Evolutionary conservation across 2,329 filamentous ascomycete genomes (phyloP).

Genomic region (Polytolypa hystricis): DNA sequence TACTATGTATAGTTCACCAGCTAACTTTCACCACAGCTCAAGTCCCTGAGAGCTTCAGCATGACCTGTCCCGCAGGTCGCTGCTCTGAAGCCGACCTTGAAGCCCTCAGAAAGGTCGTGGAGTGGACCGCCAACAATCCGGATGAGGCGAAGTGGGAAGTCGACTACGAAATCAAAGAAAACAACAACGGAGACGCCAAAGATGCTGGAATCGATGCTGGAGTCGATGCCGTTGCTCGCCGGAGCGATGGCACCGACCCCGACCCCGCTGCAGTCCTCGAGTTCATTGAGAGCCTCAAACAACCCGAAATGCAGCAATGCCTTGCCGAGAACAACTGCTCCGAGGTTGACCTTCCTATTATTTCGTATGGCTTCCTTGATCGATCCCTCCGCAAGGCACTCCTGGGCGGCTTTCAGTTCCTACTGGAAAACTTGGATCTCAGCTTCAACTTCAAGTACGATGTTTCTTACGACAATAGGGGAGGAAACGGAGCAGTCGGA

Average conservation of each 20-base stretch:
- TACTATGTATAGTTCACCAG: too few species aligned
- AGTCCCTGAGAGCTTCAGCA: background rate
- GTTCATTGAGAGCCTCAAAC: too few species aligned
- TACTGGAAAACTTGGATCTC: background rate
- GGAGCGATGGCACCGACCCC: background rate
- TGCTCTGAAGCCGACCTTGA: background rate
- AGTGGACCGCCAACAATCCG: constrained; percentile 1
- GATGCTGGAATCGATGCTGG: background rate
- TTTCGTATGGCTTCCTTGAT: constrained; percentile 5
- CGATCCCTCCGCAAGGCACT: background rate
- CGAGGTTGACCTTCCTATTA: constrained; percentile 1
- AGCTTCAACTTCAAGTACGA: background rate
- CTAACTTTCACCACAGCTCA: background rate
- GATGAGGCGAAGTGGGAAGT: constrained; percentile 5
- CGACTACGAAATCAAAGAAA: constrained; percentile 3
- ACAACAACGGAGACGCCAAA: background rate
- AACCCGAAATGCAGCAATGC: too few species aligned
- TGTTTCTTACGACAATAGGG: too few species aligned
- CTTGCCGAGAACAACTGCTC: constrained; percentile 3
- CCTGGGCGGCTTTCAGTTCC: background rate
- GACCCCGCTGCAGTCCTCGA: background rate
- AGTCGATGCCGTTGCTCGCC: constrained; percentile 4
- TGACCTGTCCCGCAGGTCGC: background rate
- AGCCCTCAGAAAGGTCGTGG: background rate
- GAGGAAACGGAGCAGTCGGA: background rate